phyloP scores from a whole-genome alignment of 805 yeast genomes.

The Pichia manshurica region DNA sequence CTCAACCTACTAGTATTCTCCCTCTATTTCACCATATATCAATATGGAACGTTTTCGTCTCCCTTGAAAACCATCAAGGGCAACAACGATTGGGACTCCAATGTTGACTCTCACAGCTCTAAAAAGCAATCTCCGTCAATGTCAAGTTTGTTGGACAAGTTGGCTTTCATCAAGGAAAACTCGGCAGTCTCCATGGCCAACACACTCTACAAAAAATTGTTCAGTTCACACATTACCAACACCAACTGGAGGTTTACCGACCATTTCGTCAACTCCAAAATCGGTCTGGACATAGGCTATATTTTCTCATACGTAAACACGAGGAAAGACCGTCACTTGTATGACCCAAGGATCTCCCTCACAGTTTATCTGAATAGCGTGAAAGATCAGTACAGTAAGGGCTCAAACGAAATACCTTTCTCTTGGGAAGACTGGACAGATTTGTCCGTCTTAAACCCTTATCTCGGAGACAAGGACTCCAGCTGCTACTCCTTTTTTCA shows the following conservation, averaged over 20 bases:
- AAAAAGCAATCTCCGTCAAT: not conserved
- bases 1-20: not conserved
- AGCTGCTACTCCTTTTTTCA: conserved; percentile 28
- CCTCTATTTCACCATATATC: not conserved
- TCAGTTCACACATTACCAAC: not conserved
- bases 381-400: conserved; percentile 9
- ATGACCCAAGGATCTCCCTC: conserved; percentile 55
- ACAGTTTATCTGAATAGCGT: conserved; percentile 43
- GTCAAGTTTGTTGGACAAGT: conserved; percentile 1
- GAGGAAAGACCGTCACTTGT: conserved; percentile 36
- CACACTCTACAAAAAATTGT: not conserved
- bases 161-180: not conserved
- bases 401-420: conserved; percentile 32
- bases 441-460: conserved; percentile 35
- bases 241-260: conserved; percentile 1
- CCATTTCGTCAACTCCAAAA: not conserved
- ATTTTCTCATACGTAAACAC: not conserved
- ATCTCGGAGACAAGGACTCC: conserved; percentile 18
- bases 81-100: too few relatives aligned
- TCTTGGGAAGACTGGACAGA: conserved; percentile 56
- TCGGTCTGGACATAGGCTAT: not conserved
- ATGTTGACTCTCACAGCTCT: too few relatives aligned
- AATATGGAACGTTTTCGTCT: not conserved
- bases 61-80: not conserved
- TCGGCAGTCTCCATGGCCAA: not conserved